Base-by-base conservation (phyloP, 805 yeast species). In the Monosporozyma aerobia region DNA sequence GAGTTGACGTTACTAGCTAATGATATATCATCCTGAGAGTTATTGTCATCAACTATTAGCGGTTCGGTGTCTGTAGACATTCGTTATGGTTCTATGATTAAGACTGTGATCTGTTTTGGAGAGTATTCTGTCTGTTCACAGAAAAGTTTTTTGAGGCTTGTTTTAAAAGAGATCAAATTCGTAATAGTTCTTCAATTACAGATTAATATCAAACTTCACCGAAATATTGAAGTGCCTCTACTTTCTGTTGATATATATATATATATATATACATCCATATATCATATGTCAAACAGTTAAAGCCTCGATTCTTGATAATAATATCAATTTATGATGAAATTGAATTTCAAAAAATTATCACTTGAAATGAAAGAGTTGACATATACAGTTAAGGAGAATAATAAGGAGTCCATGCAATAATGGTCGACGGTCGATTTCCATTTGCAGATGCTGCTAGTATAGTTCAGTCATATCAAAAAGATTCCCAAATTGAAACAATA, bases 401-500 rank as follows among this genome's bases (percentile, higher is more conserved):
- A 35, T 35, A 35, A 14, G 39, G 14, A 35, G 39, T 5, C n/a
- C 13, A 14, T 1, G 3, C 16, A 7, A 6, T 10, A 32, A 44
- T 44, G 47, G 48, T 3, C 22, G 35, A 19, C 1, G 19, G 37
- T 8, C 32, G n/a, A 23, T 54, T 82, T 14, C 86, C 90, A 1
- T 83, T 80, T 64, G 95, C 97, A 1, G 85, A 85, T 61, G 90
- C 96, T 1, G 90, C 97, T 0, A 84, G 90, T 10, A 87, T 90
- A 74, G 95, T 92, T 39, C 77, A 97, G 50, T 88, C 97, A 1
- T 83, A 88, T 64, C 97, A 92, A 63, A 92, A 92, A 63, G 99
- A 92, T 67, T 76, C 80, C 3, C 87, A 84, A 59, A 80, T 87
- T 44, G 85, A 83, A 59, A 68, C 76, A 0, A 65, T 78, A 2